A percentile compares a stretch with the other conserved stretches of the same genome.
phyloP scores from a whole-genome alignment of 169 alveolate genomes.

The Cryptosporidium andersoni region DNA sequence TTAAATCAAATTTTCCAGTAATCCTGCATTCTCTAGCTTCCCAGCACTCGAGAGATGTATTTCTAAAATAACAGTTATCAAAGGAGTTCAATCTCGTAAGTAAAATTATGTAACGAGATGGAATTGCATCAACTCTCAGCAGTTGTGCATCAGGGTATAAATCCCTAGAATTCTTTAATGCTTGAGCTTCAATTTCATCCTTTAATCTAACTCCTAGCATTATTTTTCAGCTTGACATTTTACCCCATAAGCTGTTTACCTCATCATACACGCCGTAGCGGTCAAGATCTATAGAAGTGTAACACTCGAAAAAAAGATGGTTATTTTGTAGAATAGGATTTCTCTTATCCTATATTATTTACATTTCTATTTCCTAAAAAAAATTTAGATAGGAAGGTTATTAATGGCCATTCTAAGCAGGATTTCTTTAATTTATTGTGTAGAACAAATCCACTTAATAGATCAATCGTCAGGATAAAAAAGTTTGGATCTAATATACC shows the following conservation, averaged over 20 bases:
- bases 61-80: constrained; percentile 41
- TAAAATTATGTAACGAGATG: constrained; percentile 26
- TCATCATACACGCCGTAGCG: no score
- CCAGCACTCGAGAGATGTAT: constrained; percentile 54
- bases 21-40: constrained; percentile 55
- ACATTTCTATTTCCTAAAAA: no score
- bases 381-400: no score
- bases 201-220: no score
- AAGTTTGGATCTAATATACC: constrained; percentile 16
- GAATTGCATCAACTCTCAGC: constrained; percentile 3
- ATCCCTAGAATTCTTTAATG: not conserved
- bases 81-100: constrained; percentile 41
- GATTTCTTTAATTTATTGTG: not conserved
- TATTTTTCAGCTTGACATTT: no score
- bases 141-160: constrained; percentile 27
- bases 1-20: constrained; percentile 37
- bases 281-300: no score
- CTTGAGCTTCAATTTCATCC: no score
- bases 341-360: no score
- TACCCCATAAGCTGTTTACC: no score
- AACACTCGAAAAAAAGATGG: not conserved
- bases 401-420: no score
- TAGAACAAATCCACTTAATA: constrained; percentile 22
- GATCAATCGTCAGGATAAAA: constrained; percentile 39
- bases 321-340: no score